phyloP scores from a whole-genome alignment of 1,284 basidiomycete species.

The Puccinia triticina region DNA sequence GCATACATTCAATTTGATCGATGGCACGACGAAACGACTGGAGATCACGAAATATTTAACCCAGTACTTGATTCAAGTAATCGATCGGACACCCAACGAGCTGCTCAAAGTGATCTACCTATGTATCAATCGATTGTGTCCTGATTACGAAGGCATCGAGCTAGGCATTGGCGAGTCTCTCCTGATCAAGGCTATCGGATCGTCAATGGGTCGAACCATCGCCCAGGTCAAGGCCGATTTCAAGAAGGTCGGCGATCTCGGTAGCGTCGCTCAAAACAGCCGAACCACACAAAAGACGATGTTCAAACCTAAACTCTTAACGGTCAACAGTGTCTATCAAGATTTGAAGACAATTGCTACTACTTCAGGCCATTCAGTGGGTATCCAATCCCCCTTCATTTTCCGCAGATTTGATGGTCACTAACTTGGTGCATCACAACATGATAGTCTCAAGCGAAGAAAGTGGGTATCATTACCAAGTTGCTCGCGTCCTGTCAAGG shows the following conservation, averaged over 20 bases:
- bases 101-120: slow-evolving; percentile 89
- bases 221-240: slow-evolving; percentile 85
- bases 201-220: slow-evolving; percentile 85
- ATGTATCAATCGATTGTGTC: slow-evolving; percentile 92
- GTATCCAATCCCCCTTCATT: slow-evolving; percentile 52
- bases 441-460: slow-evolving; percentile 83
- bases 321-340: slow-evolving; percentile 82
- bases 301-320: slow-evolving; percentile 90
- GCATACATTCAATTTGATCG: slow-evolving; percentile 84
- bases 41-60: slow-evolving; percentile 90
- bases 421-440: neutral
- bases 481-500: slow-evolving; percentile 88
- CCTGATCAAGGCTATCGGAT: slow-evolving; percentile 90
- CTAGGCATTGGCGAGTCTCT: slow-evolving; percentile 95
- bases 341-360: slow-evolving; percentile 83
- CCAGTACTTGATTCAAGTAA: slow-evolving; percentile 83
- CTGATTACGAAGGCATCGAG: slow-evolving; percentile 94
- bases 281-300: slow-evolving; percentile 91
- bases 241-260: slow-evolving; percentile 91
- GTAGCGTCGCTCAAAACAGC: slow-evolving; percentile 90
- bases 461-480: slow-evolving; percentile 93
- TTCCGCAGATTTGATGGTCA: slow-evolving; percentile 52
- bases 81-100: slow-evolving; percentile 74
- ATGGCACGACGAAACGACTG: slow-evolving; percentile 91
- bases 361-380: slow-evolving; percentile 76